These are phyloP conservation scores for Sclerotiophoma versabilis DNA, from an alignment of 2,329 filamentous ascomycete species.

Conservation along the genomic window DNA sequence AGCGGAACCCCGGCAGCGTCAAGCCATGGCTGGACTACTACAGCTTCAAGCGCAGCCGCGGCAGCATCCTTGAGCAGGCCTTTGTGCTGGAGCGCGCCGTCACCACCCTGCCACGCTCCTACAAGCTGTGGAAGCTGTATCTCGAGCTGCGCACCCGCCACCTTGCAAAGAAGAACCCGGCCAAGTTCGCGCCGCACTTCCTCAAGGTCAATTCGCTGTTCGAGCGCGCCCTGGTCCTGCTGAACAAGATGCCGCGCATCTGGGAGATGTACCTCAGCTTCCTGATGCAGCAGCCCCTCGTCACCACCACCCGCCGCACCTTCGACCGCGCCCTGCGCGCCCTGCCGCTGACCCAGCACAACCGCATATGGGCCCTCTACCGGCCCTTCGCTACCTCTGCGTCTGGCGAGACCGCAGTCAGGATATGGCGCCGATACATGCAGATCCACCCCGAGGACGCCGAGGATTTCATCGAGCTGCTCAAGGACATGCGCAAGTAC, in stretches of 20 bases:
- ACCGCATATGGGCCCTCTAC: constrained; percentile 93
- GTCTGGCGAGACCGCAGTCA: constrained; percentile 87
- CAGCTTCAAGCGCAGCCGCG: constrained; percentile 87
- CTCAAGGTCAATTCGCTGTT: constrained; percentile 95
- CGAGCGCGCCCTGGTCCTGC: constrained; percentile 86
- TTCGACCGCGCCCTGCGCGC: constrained; percentile 94
- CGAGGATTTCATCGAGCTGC: constrained; percentile 92
- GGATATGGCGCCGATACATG: constrained; percentile 95
- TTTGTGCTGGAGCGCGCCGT: constrained; percentile 90
- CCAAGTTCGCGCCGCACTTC: constrained; percentile 79
- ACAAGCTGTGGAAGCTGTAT: constrained; percentile 99
- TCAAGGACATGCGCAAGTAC: constrained; percentile 81
- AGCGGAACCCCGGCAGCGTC: constrained; percentile 82
- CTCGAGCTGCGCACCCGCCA: constrained; percentile 84
- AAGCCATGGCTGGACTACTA: constrained; percentile 97
- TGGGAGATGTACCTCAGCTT: constrained; percentile 98
- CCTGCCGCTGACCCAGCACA: constrained; percentile 92
- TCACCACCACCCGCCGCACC: constrained; percentile 83
- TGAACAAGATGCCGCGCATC: constrained; percentile 98
- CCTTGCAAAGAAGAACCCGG: constrained; percentile 81
- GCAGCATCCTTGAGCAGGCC: constrained; percentile 83
- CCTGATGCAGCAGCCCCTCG: constrained; percentile 86
- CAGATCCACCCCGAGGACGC: constrained; percentile 95
- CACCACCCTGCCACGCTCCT: constrained; percentile 86
- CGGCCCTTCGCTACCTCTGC: constrained; percentile 89